These are phyloP conservation scores for Eremochloa ophiuroides DNA, from an alignment of 176 grass and related monocot species.

Conservation along the genomic window DNA sequence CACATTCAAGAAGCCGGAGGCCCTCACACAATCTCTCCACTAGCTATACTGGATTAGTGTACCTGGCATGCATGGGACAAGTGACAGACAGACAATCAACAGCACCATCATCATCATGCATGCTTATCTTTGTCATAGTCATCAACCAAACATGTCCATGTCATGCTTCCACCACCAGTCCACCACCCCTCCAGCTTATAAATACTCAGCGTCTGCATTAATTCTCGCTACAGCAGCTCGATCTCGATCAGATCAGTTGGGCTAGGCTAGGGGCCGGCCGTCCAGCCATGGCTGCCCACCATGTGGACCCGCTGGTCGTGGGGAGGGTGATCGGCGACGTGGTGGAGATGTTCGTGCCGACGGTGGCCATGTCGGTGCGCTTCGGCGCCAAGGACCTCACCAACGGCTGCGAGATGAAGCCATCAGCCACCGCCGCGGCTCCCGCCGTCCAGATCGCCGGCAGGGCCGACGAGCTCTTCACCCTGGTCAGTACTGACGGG, in stretches of 20 bases:
- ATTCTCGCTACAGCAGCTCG: too few species aligned
- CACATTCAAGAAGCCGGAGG: neutral
- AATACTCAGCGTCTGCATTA: too few species aligned
- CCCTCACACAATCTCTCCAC: conserved; percentile 13
- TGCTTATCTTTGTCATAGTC: conserved; percentile 32
- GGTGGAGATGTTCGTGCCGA: conserved; percentile 70
- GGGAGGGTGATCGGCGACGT: conserved; percentile 79
- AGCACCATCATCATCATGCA: conserved; percentile 16
- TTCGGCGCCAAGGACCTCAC: conserved; percentile 57
- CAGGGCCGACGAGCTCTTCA: conserved; percentile 44
- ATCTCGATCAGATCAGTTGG: too few species aligned
- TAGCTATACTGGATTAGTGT: neutral
- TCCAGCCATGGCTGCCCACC: conserved; percentile 26
- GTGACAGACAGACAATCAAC: neutral
- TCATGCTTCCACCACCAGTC: conserved; percentile 32
- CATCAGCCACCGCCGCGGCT: conserved; percentile 13
- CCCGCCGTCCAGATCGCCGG: conserved; percentile 53
- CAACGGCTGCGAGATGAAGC: conserved; percentile 67
- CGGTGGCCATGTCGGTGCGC: conserved; percentile 44
- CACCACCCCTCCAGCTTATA: conserved; percentile 15
- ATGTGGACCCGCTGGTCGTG: conserved; percentile 66
- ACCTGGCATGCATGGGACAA: neutral
- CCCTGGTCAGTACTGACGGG: conserved; percentile 43
- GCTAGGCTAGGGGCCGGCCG: too few species aligned
- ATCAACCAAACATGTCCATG: conserved; percentile 26